Base-by-base conservation (phyloP, 116 monocot species). In the Phalaenopsis hybrid region DNA sequence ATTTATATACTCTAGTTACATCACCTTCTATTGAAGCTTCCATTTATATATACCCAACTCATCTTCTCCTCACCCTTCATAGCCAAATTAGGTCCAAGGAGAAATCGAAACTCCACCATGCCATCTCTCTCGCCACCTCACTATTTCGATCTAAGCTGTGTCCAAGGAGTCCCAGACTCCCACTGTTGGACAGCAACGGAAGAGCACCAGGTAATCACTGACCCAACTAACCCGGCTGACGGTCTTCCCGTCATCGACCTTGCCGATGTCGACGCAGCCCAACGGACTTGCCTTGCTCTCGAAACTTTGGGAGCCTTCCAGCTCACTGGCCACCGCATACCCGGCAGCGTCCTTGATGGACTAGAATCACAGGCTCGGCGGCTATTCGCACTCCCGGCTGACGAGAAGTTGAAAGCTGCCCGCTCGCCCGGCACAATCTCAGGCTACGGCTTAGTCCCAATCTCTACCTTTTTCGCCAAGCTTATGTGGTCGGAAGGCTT, bases 401-500 rank as follows among this genome's bases (percentile, higher is more conserved):
- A 6, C 6, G 1, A 48, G 48, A 48, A 48, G 8, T 3, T 48
- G 0, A 48, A 48, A 48, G 48, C 48, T 7, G 48, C 48, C 48
- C 48, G 48, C 48, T 48, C 84, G 0, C 31, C 44, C 15, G 84
- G 63, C 13, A 51, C 79, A n/a, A 46, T 84, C 21, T 81, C 86
- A 6, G 92, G 92, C 28, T 92, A 89, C 77, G 92, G 92, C 43
- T 61, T 61, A 8, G 83, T 74, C 65, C 84, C 82, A 57, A 88
- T 89, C 81, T 86, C 88, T 46, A 75, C 82, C 73, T 86, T 88
- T 79, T 92, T 89, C 86, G 49, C 84, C 28, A 89, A 89, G 79
- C 20, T 61, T 20, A 88, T 92, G 86, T 92, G 89, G 92, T 89
- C 89, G 8, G 92, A 92, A 78, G 92, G 92, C 41, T 92, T 88